phyloP scores from a whole-genome alignment of 2,329 filamentous ascomycete species.

The Penicillium concentricum region DNA sequence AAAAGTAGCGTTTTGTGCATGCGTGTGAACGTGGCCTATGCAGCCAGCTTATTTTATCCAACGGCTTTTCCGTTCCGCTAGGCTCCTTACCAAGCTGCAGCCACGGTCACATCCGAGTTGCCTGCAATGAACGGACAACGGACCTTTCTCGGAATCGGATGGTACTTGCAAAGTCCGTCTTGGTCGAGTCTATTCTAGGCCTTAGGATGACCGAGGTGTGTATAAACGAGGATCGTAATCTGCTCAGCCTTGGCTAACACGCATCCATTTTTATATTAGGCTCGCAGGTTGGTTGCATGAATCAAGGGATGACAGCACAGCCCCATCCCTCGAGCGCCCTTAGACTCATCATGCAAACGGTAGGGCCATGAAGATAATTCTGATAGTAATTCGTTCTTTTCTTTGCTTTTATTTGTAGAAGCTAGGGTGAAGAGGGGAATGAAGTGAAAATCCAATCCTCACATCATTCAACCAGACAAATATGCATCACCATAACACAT shows the following conservation, averaged over 20 bases:
- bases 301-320: conserved; percentile 4
- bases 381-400: background rate
- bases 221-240: conserved; percentile 3
- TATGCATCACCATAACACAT: background rate
- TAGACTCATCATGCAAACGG: background rate
- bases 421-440: too few relatives aligned
- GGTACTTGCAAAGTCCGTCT: background rate
- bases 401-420: background rate
- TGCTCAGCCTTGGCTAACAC: background rate
- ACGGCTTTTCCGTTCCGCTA: background rate
- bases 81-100: background rate
- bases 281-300: background rate
- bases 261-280: background rate
- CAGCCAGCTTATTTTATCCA: background rate
- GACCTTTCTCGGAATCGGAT: background rate
- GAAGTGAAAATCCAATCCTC: background rate
- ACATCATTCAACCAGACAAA: background rate
- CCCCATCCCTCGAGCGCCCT: background rate
- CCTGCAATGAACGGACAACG: background rate
- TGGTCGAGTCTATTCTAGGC: background rate
- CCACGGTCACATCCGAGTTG: background rate
- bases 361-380: too few relatives aligned
- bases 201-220: background rate
- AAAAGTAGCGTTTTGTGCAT: background rate
- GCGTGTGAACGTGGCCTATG: background rate